These are phyloP conservation scores for Solanum piurae DNA, from an alignment of 257 asterid genomes.

Conservation along the genomic window DNA sequence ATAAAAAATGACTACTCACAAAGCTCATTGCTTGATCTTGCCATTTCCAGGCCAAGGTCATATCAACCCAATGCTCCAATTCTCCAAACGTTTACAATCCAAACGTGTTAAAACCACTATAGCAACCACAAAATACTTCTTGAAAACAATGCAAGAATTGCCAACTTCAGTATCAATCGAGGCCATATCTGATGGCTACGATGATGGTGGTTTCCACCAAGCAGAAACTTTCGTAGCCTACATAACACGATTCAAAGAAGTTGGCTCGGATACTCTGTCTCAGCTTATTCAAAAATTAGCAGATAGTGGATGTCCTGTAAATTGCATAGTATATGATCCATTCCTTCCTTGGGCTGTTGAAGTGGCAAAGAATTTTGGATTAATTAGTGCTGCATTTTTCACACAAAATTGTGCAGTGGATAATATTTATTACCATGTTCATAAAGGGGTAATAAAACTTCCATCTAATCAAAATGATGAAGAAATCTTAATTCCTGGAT, in stretches of 20 bases:
- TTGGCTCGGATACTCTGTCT: slow-evolving; percentile 3
- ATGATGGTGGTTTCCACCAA: not conserved
- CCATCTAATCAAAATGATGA: not conserved
- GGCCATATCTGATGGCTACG: slow-evolving; percentile 9
- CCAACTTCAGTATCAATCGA: slow-evolving; percentile 11
- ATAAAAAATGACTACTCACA: not conserved
- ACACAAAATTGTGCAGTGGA: slow-evolving; percentile 17
- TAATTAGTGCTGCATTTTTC: slow-evolving; percentile 1
- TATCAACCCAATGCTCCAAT: slow-evolving; percentile 41
- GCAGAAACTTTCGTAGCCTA: slow-evolving; percentile 15
- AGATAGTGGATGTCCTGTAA: not conserved
- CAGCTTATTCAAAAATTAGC: not conserved
- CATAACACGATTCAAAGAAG: slow-evolving; percentile 11
- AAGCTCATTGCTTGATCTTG: slow-evolving; percentile 24
- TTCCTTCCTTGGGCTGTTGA: slow-evolving; percentile 17
- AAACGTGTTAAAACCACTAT: slow-evolving; percentile 6
- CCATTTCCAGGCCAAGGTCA: slow-evolving; percentile 31
- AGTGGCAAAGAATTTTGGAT: not conserved
- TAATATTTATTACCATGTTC: slow-evolving; percentile 4
- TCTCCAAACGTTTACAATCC: slow-evolving; percentile 30
- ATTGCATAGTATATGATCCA: slow-evolving; percentile 12
- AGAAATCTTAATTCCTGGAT: not conserved
- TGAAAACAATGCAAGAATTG: slow-evolving; percentile 2
- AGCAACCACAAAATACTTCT: not conserved
- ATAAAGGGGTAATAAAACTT: not conserved